Evolutionary conservation across 805 yeast species (phyloP).

Genomic region (Wickerhamiella kurtzmanii): DNA sequence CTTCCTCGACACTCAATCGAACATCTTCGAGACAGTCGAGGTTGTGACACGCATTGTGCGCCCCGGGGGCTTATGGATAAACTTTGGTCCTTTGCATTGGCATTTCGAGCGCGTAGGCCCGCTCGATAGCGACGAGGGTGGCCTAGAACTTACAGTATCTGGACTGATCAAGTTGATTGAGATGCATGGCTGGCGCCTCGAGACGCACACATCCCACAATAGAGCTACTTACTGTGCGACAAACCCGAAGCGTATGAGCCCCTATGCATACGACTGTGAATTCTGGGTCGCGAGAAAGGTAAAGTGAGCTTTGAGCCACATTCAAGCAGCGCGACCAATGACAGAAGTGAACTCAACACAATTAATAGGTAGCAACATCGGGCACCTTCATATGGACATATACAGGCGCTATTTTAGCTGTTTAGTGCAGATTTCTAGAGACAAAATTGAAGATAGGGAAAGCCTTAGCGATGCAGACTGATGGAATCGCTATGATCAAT

Average conservation of each 20-base stretch:
- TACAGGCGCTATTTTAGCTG: no score
- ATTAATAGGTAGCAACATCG: not conserved
- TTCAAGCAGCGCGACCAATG: no score
- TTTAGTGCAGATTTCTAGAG: no score
- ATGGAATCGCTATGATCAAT: not conserved
- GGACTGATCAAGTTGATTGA: conserved; percentile 38
- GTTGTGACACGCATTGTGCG: conserved; percentile 38
- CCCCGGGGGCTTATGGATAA: conserved; percentile 57
- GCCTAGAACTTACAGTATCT: conserved; percentile 46
- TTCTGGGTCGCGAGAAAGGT: conserved; percentile 47
- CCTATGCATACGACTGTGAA: conserved; percentile 47
- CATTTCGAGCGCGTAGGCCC: conserved; percentile 44
- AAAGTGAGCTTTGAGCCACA: not conserved
- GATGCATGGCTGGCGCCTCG: conserved; percentile 39
- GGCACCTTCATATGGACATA: not conserved
- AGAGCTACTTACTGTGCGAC: conserved; percentile 38
- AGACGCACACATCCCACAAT: conserved; percentile 32
- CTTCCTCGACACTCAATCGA: conserved; percentile 84
- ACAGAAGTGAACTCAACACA: no score
- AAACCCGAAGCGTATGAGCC: conserved; percentile 38
- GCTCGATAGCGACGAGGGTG: conserved; percentile 24
- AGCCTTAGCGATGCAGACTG: not conserved
- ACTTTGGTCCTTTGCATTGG: conserved; percentile 62
- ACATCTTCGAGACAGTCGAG: conserved; percentile 59
- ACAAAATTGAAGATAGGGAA: no score